These are phyloP conservation scores for Albizia julibrissin DNA, from an alignment of 306 rosid genomes.

Conservation along the genomic window DNA sequence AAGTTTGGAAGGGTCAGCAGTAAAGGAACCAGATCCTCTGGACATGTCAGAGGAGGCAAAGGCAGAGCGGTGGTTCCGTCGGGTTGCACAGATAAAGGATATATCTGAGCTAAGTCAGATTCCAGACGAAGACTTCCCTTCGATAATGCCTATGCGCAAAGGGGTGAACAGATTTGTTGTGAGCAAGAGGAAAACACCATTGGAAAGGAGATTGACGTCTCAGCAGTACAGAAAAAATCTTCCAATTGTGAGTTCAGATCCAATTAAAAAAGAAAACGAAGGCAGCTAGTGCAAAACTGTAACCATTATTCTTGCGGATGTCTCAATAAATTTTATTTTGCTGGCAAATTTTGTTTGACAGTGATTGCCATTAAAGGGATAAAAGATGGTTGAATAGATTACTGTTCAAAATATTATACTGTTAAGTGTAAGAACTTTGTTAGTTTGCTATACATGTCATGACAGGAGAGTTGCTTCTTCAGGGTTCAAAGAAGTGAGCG, in stretches of 20 bases:
- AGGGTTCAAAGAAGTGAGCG: not conserved
- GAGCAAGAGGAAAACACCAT: conserved; percentile 95
- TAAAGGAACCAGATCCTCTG: conserved; percentile 85
- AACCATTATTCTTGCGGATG: conserved; percentile 4
- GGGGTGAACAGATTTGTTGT: conserved; percentile 99
- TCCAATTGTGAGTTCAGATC: conserved; percentile 81
- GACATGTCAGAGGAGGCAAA: conserved; percentile 99
- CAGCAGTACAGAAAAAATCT: conserved; percentile 86
- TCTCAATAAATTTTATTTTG: conserved; percentile 18
- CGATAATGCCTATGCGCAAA: conserved; percentile 98
- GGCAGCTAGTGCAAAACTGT: conserved; percentile 41
- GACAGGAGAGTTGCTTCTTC: not conserved
- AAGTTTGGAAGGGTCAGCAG: conserved; percentile 97
- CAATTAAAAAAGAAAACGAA: conserved; percentile 61
- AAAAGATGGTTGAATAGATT: not conserved
- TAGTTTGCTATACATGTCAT: not conserved
- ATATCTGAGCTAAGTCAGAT: conserved; percentile 95
- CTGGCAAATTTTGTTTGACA: conserved; percentile 23
- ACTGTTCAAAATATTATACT: not conserved
- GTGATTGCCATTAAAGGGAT: not conserved
- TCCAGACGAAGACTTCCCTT: conserved; percentile 98
- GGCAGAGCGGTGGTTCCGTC: conserved; percentile 97
- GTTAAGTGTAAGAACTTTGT: not conserved
- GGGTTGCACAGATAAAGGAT: conserved; percentile 93
- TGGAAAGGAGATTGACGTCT: conserved; percentile 93